Evolutionary conservation across 108 stramenopile species (phyloP), one percentile per base, ranked within the genome.

Genomic region (Pseudonitzschia delicatissima): DNA sequence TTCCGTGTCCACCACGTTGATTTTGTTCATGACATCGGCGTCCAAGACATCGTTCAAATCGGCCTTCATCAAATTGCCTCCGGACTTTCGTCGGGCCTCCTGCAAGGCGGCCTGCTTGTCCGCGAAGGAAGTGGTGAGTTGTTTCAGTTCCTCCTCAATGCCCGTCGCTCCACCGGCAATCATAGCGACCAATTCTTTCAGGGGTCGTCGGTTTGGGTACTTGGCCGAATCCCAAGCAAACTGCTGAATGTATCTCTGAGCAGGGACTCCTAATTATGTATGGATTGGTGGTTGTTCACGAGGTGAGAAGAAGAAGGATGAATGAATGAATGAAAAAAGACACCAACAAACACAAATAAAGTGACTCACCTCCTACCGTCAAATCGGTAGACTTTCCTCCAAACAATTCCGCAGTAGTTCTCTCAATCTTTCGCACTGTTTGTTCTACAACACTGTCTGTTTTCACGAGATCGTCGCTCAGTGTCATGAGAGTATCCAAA

Each of bases 191-290:
- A 97, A 71, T 45, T 94, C 94, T 58, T 91, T 90, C 32, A 97
- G 61, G 7, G 94, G 91, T 21, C 94, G 80, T 29, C 91, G 83
- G 68, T 91, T 91, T 53, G 92, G 92, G 57, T 92, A 97, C 60
- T 94, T 94, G 50, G 96, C 93, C 49, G 90, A 89, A 67, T 97
- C 93, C 96, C 96, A 97, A 3, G 87, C 88, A 71, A 97, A 97
- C 82, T 88, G 84, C 66, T 92, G 88, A 51, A 95, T 83, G 87
- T 90, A 95, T 21, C 84, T 76, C 9, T 76, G 73, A 12, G 90
- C 81, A 5, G 93, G 90, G 26, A 91, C 88, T 28, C 60, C 60
- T 61, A 42, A 12, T 11, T 15, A 51, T 27, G 26, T 55, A 48
- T 21, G 13, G 23, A 48, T 23, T 48, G 2, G 23, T 48, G n/a